Evolutionary conservation across 2,329 filamentous ascomycete genomes (phyloP), one percentile per base, ranked within the genome.

Genomic region (Cytospora leucostoma): DNA sequence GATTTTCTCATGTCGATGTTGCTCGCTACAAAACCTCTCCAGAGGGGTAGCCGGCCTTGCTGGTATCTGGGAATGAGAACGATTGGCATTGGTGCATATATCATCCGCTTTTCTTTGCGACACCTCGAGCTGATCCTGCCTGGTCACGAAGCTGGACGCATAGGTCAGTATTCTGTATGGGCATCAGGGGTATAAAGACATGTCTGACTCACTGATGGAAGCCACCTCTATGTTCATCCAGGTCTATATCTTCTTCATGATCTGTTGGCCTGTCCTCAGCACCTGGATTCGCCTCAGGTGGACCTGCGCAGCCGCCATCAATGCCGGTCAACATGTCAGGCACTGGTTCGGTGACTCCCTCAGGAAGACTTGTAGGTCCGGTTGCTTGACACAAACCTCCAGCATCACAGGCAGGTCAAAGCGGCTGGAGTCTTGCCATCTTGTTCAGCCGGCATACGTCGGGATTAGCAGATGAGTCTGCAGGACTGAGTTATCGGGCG

Each of bases 1-100:
- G 11, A 64, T 64, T 38, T 53, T 59, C 53, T 64, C 62, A 33
- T 64, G 62, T 37, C 62, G 62, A 27, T 64, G 56, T 35, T 40
- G 52, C 51, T 61, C 62, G 33, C 61, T 40, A 37, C 53, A 64
- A n/a, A 61, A 64, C 19, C 59, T 6, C 53, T 64, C 62, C 15
- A 61, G 47, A 34, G 62, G 62, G 19, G 7, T 56, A 44, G 50
- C n/a, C 5, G 37, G 60, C 47, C n/a, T 62, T 56, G 32, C 52
- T 17, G 51, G 35, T n/a, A n/a, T n/a, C 44, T 10, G 21, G 50
- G 35, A 27, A 40, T 27, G 17, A 61, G 38, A 44, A 19, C 10
- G 27, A 27, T 37, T 35, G 59, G 37, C 57, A 13, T 40, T 55
- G 59, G 59, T 55, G 59, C 32, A 38, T 49, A 34, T 19, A 47